Percentiles rank a stretch among this genome's conserved stretches.
Conservation (phyloP, 1,284 basidiomycete species). For the Puccinia coronata region DNA sequence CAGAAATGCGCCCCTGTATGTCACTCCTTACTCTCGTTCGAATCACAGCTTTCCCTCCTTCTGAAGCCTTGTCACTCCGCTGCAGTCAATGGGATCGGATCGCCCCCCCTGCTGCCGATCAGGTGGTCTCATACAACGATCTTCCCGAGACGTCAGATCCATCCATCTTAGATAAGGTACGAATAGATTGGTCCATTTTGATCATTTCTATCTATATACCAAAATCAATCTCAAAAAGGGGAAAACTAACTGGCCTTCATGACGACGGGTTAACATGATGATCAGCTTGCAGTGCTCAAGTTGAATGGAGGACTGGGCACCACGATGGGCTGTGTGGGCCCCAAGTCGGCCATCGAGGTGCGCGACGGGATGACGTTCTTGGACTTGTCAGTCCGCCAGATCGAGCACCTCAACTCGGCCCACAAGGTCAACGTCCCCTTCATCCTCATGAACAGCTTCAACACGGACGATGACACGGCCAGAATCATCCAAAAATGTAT, state of each 20-base stretch:
- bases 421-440: constrained; percentile 82
- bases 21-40: too few relatives aligned
- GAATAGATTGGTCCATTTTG: background rate
- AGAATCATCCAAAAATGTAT: constrained; percentile 94
- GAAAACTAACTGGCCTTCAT: too few relatives aligned
- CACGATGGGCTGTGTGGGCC: constrained; percentile 84
- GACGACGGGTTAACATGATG: background rate
- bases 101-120: constrained; percentile 87
- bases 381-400: constrained; percentile 93
- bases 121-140: constrained; percentile 84
- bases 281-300: constrained; percentile 88
- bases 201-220: background rate
- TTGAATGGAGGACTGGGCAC: constrained; percentile 99
- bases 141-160: constrained; percentile 69
- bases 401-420: constrained; percentile 73
- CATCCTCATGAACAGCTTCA: constrained; percentile 99
- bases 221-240: too few relatives aligned
- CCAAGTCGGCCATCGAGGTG: constrained; percentile 85
- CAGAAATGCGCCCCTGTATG: constrained; percentile 20
- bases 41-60: background rate
- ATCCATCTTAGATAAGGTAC: constrained; percentile 74
- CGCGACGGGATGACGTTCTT: constrained; percentile 99
- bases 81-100: constrained; percentile 94
- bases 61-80: constrained; percentile 30
- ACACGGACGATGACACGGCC: constrained; percentile 71